Base-by-base conservation (phyloP, 768 basidiomycete genomes). In the Trametes cinnabarina region DNA sequence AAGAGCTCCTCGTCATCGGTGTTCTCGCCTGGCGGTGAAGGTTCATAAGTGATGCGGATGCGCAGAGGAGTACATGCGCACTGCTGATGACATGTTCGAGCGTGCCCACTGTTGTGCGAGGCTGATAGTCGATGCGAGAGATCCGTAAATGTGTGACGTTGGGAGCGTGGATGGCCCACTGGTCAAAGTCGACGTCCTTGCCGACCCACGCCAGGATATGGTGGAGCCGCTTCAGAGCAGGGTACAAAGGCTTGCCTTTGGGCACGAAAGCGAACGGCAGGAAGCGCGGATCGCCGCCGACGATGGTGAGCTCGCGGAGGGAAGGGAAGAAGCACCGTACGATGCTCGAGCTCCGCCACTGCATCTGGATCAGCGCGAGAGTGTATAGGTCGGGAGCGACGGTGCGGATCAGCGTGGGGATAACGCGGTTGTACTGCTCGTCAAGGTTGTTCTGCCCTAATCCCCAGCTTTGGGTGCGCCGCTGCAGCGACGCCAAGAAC, bases 221-320 rank as follows among this genome's bases (percentile, higher is more conserved):
- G 40, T 61, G 60, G 6, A 61, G 47, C 28, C 60, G 60, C 50
- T 35, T 47, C n/a, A 61, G 40, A 8, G 60, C 35, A 19, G 60
- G 60, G 41, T 61, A 61, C 17, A 55, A 15, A 22, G 55, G 55
- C 2, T 44, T 37, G 37, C 51, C 55, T 37, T 19, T 32, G n/a
- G 60, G 34, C 39, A 57, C 9, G 34, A 44, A 39, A 17, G 42
- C 42, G 44, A 61, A 57, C 14, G 55, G 60, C 35, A 57, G 60
- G 55, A 61, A 61, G 60, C 50, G 50, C 20, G 60, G 60, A 30
- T 61, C 60, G 28, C 60, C 60, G 6, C 60, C 60, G 39, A 52
- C 46, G 20, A 61, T 35, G 17, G 51, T 61, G 23, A 61, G 50
- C 46, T 61, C 60, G 28, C 47, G 37, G 15, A 61, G 51, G 46